These are phyloP conservation scores for Thraustochytrium sp. DNA, from an alignment of 352 stramenopile genomes.

Conservation along the genomic window DNA sequence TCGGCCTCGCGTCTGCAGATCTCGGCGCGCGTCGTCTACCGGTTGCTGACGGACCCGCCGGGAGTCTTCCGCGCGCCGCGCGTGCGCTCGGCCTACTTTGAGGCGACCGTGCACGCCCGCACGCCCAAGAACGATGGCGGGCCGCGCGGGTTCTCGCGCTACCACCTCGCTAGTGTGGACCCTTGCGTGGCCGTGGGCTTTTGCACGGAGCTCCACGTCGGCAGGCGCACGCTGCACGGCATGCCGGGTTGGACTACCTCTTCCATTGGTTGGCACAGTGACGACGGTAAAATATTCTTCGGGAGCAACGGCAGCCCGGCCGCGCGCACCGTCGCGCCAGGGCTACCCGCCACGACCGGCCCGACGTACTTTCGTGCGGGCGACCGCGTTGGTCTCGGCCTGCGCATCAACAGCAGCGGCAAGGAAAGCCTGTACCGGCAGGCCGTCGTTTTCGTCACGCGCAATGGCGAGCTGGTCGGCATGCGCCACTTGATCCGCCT, in stretches of 20 bases:
- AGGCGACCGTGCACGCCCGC: too few relatives aligned
- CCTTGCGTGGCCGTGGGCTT: not conserved
- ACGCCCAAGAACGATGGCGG: not conserved
- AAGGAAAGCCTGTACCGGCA: not conserved
- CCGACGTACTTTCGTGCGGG: not conserved
- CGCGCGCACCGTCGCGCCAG: not conserved
- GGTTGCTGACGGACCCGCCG: not conserved
- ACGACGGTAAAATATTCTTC: constrained; percentile 2
- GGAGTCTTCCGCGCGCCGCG: not conserved
- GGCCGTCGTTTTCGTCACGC: not conserved
- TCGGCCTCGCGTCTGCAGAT: not conserved
- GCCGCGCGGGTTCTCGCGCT: not conserved
- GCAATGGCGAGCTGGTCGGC: not conserved
- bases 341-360: not conserved
- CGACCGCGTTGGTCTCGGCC: not conserved
- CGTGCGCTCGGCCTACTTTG: not conserved
- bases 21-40: not conserved
- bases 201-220: not conserved
- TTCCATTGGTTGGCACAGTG: not conserved
- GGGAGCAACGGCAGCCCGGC: not conserved
- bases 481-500: not conserved
- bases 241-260: not conserved
- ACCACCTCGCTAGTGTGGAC: not conserved
- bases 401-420: not conserved
- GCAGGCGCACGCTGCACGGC: not conserved